Percentiles rank a stretch among this genome's conserved stretches.
Evolutionary conservation across 2,329 filamentous ascomycete genomes (phyloP).

Genomic region (Apiospora malaysiana): DNA sequence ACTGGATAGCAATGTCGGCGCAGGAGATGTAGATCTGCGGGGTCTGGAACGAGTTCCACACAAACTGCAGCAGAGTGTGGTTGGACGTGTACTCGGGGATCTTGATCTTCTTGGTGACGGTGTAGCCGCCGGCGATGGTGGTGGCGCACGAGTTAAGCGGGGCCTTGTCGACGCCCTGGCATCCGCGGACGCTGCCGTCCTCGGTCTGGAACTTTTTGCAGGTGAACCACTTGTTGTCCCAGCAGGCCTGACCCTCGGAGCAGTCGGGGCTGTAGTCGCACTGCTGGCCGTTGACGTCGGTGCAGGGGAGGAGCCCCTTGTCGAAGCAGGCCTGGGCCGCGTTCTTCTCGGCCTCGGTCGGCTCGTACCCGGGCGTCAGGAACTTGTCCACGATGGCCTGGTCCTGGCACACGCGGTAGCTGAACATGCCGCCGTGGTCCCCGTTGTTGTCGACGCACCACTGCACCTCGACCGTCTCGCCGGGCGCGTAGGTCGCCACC

Average conservation of each 20-base stretch:
- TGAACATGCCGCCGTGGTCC: slow-evolving; percentile 63
- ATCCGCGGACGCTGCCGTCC: slow-evolving; percentile 42
- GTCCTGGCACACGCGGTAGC: slow-evolving; percentile 59
- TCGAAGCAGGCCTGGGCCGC: slow-evolving; percentile 60
- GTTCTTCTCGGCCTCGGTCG: slow-evolving; percentile 58
- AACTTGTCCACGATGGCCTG: slow-evolving; percentile 57
- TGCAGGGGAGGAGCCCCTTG: slow-evolving; percentile 52
- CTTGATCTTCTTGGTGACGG: slow-evolving; percentile 57
- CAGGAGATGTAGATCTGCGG: slow-evolving; percentile 59
- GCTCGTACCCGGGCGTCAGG: slow-evolving; percentile 51
- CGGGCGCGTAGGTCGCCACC: slow-evolving; percentile 51
- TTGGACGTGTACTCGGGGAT: slow-evolving; percentile 54
- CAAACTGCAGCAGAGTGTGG: slow-evolving; percentile 58
- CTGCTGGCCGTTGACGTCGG: slow-evolving; percentile 54
- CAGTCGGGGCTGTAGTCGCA: slow-evolving; percentile 58
- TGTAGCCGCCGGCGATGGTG: slow-evolving; percentile 58
- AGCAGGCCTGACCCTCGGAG: slow-evolving; percentile 48
- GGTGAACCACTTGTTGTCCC: slow-evolving; percentile 60
- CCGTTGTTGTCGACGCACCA: slow-evolving; percentile 64
- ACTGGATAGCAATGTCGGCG: slow-evolving; percentile 55
- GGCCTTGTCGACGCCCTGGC: slow-evolving; percentile 53
- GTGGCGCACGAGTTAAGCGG: slow-evolving; percentile 53
- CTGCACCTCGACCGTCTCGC: slow-evolving; percentile 54
- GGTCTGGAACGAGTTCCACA: slow-evolving; percentile 62
- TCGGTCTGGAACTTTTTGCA: slow-evolving; percentile 51